Evolutionary conservation across 2,329 filamentous ascomycete genomes (phyloP).

Genomic region (Talaromyces piceae): DNA sequence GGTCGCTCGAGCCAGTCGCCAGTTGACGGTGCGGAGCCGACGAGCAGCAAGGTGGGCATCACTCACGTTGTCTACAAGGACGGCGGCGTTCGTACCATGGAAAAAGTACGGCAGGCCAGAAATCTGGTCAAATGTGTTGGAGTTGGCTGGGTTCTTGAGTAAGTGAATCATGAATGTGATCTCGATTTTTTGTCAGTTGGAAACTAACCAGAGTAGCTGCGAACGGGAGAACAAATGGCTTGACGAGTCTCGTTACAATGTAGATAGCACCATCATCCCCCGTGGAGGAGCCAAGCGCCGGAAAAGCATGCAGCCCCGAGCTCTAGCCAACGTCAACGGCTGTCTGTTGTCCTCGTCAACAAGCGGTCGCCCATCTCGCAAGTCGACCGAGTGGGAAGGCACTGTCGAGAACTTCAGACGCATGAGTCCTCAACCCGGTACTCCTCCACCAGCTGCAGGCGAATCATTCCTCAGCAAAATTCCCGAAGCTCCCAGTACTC

Average conservation of each 20-base stretch:
- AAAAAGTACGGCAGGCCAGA: slow-evolving; percentile 66
- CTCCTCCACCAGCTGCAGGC: slow-evolving; percentile 16
- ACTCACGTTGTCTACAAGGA: slow-evolving; percentile 91
- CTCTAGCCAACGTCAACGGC: slow-evolving; percentile 62
- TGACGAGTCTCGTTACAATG: slow-evolving; percentile 61
- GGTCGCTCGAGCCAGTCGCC: slow-evolving; percentile 40
- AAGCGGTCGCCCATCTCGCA: slow-evolving; percentile 22
- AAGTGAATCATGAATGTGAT: slow-evolving; percentile 31
- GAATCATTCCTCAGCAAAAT: slow-evolving; percentile 3
- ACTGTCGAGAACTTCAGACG: slow-evolving; percentile 24
- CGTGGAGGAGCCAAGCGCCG: slow-evolving; percentile 64
- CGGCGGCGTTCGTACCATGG: slow-evolving; percentile 68
- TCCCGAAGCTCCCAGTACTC: slow-evolving; percentile 23
- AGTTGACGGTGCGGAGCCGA: slow-evolving; percentile 24
- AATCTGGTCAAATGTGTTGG: slow-evolving; percentile 80
- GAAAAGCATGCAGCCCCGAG: slow-evolving; percentile 74
- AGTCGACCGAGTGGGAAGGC: slow-evolving; percentile 15
- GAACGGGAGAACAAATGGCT: slow-evolving; percentile 71
- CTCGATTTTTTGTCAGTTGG: neutral
- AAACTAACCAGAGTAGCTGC: slow-evolving; percentile 45
- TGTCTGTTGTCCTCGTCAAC: slow-evolving; percentile 37
- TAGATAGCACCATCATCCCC: slow-evolving; percentile 60
- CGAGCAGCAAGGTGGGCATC: slow-evolving; percentile 55
- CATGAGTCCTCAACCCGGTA: slow-evolving; percentile 27
- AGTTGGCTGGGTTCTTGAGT: slow-evolving; percentile 83